A percentile compares a stretch with the other conserved stretches of the same genome.
phyloP scores from a whole-genome alignment of 306 rosid species.

The Rubus idaeus region DNA sequence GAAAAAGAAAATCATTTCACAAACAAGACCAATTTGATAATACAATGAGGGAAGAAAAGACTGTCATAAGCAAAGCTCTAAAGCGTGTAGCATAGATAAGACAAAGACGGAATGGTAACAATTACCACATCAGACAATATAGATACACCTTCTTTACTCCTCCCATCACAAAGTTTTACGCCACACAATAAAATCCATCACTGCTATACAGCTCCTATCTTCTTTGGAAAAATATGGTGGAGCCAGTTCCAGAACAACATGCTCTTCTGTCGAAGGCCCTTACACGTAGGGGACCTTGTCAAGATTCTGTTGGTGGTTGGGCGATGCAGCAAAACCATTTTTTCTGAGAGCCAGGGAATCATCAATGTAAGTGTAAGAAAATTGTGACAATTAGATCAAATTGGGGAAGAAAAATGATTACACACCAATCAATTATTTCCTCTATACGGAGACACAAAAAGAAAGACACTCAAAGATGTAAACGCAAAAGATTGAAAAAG shows the following conservation, averaged over 20 bases:
- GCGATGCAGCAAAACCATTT: constrained; percentile 99
- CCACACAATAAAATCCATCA: constrained; percentile 53
- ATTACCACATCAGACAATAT: constrained; percentile 64
- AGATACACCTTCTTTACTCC: constrained; percentile 64
- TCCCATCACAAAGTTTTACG: constrained; percentile 61
- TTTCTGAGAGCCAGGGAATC: constrained; percentile 60
- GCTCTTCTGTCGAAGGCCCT: constrained; percentile 51
- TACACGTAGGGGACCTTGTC: constrained; percentile 35
- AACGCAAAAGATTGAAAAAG: background rate
- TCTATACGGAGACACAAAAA: no score
- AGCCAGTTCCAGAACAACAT: constrained; percentile 55
- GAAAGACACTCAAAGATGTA: background rate
- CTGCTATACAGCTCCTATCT: constrained; percentile 60
- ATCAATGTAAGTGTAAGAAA: constrained; percentile 17
- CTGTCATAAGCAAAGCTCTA: constrained; percentile 26
- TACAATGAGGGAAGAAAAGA: constrained; percentile 21
- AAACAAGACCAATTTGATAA: constrained; percentile 20
- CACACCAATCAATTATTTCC: background rate
- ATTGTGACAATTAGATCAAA: constrained; percentile 1
- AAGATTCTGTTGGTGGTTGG: constrained; percentile 67
- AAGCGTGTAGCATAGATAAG: constrained; percentile 20
- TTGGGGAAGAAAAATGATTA: background rate
- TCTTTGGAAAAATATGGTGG: constrained; percentile 54
- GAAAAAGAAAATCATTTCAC: constrained; percentile 13
- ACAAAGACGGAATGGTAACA: constrained; percentile 35